Evolutionary conservation across 2,329 filamentous ascomycete genomes (phyloP).

Genomic region (Colletotrichum tropicicola): DNA sequence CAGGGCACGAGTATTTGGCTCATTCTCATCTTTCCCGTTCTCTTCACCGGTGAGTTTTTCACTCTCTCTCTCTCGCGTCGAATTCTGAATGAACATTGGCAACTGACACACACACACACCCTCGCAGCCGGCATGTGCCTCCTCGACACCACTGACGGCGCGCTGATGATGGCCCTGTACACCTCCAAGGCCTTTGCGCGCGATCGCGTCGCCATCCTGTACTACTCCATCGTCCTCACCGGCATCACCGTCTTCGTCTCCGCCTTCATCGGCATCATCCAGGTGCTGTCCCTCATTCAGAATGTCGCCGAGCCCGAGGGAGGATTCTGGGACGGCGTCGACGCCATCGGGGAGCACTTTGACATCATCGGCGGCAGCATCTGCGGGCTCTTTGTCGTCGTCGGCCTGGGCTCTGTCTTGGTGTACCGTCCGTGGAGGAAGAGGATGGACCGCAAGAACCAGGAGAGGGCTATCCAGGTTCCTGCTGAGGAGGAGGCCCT

Average conservation of each 20-base stretch:
- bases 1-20: conserved; percentile 92
- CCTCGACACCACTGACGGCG: conserved; percentile 90
- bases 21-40: conserved; percentile 87
- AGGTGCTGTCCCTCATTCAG: conserved; percentile 80
- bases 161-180: conserved; percentile 94
- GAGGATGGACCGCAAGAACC: conserved; percentile 46
- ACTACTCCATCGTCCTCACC: conserved; percentile 91
- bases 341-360: conserved; percentile 79
- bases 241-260: conserved; percentile 85
- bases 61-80: too few relatives aligned
- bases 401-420: conserved; percentile 77
- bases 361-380: conserved; percentile 89
- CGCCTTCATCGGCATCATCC: conserved; percentile 85
- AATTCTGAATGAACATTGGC: neutral
- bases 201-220: conserved; percentile 88
- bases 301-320: conserved; percentile 80
- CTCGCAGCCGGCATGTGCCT: conserved; percentile 95
- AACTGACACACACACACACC: neutral
- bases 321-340: conserved; percentile 90
- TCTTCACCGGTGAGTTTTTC: conserved; percentile 78
- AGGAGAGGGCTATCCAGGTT: neutral
- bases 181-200: conserved; percentile 80
- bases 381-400: conserved; percentile 83
- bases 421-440: conserved; percentile 83
- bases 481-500: conserved; percentile 17